These are phyloP conservation scores for Colletotrichum sp. DNA, from an alignment of 2,329 filamentous ascomycete species.

Conservation along the genomic window DNA sequence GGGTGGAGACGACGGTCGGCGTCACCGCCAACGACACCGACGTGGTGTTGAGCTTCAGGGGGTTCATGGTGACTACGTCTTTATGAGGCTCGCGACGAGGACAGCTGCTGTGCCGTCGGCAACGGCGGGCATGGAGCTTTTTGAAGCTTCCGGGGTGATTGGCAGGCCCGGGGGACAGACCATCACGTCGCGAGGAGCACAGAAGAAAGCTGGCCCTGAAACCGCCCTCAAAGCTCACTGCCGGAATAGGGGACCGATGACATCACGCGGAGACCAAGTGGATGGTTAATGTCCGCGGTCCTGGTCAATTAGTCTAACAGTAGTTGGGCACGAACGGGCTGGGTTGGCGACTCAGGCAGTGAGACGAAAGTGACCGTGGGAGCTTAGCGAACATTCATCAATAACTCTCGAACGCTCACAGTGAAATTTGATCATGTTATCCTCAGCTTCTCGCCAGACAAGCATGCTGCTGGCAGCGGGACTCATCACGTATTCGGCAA, in stretches of 20 bases:
- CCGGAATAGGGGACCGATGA: slow-evolving; percentile 21
- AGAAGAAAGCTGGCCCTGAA: slow-evolving; percentile 8
- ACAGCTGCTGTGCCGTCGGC: neutral
- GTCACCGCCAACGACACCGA: slow-evolving; percentile 84
- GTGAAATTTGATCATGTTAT: neutral
- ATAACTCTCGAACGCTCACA: neutral
- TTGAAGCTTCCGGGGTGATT: slow-evolving; percentile 3
- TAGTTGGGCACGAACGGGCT: neutral
- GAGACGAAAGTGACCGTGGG: neutral
- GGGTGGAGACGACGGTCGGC: slow-evolving; percentile 85
- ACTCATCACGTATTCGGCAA: neutral
- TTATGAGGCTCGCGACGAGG: neutral
- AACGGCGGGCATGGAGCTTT: neutral
- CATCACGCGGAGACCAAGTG: slow-evolving; percentile 17
- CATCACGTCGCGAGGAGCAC: slow-evolving; percentile 7
- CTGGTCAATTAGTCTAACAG: neutral
- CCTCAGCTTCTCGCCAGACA: neutral
- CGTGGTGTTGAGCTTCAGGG: slow-evolving; percentile 71
- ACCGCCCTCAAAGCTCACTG: neutral
- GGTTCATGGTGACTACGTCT: slow-evolving; percentile 46
- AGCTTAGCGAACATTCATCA: neutral
- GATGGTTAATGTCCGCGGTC: slow-evolving; percentile 7
- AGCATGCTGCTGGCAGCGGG: neutral
- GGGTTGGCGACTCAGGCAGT: neutral
- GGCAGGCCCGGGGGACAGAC: slow-evolving; percentile 1